Percentiles rank a stretch among this genome's conserved stretches.
These are phyloP conservation scores for Inga laurina DNA, from an alignment of 306 rosid species.

Conservation along the genomic window DNA sequence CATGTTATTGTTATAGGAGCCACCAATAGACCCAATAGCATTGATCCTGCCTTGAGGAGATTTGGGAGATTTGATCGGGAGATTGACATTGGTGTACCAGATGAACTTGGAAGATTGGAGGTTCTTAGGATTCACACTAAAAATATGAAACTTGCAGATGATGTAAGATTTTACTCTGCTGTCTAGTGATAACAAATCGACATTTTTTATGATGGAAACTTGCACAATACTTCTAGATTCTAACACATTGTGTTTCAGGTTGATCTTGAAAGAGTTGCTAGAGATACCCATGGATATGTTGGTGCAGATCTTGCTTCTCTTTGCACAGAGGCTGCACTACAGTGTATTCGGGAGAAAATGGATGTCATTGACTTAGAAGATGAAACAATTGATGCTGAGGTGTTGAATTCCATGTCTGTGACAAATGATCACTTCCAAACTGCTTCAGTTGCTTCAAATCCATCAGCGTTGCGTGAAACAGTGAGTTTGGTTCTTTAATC, in stretches of 20 bases:
- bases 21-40: slow-evolving; percentile 67
- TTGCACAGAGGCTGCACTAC: slow-evolving; percentile 77
- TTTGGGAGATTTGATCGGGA: slow-evolving; percentile 73
- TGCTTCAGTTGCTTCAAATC: slow-evolving; percentile 62
- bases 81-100: slow-evolving; percentile 73
- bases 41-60: slow-evolving; percentile 72
- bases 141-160: slow-evolving; percentile 73
- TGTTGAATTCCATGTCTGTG: slow-evolving; percentile 70
- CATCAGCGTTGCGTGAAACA: slow-evolving; percentile 76
- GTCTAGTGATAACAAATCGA: background rate
- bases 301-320: slow-evolving; percentile 73
- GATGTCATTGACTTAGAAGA: slow-evolving; percentile 73
- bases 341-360: slow-evolving; percentile 75
- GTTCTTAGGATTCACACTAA: slow-evolving; percentile 69
- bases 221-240: background rate
- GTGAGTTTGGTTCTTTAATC: slow-evolving; percentile 44
- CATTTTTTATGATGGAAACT: slow-evolving; percentile 5
- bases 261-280: slow-evolving; percentile 67
- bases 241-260: slow-evolving; percentile 43
- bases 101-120: slow-evolving; percentile 76
- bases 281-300: slow-evolving; percentile 73
- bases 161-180: slow-evolving; percentile 40
- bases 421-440: slow-evolving; percentile 64
- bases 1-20: slow-evolving; percentile 70
- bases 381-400: slow-evolving; percentile 72